Conservation (phyloP, 306 rosid species). For the Cicer chorassanicum region DNA sequence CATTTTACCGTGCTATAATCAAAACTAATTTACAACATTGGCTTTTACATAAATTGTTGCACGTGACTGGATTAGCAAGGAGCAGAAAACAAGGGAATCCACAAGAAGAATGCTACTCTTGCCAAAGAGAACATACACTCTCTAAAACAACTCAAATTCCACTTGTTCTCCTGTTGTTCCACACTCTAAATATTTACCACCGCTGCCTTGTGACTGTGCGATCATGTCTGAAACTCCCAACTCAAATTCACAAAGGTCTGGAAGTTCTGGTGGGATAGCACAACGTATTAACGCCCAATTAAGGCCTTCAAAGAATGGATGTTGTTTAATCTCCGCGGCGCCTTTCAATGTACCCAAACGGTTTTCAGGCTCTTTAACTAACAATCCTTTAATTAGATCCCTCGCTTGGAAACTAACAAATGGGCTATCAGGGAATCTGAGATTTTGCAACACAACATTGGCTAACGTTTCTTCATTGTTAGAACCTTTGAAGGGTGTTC, state of each 20-base stretch:
- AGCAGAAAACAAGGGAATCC: slow-evolving; percentile 38
- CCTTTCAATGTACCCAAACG: slow-evolving; percentile 86
- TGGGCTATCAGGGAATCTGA: slow-evolving; percentile 73
- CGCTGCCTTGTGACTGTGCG: slow-evolving; percentile 57
- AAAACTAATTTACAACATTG: slow-evolving; percentile 64
- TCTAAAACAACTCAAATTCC: slow-evolving; percentile 84
- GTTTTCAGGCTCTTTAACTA: slow-evolving; percentile 80
- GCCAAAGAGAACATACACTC: slow-evolving; percentile 33
- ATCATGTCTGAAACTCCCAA: slow-evolving; percentile 56
- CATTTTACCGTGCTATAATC: slow-evolving; percentile 41
- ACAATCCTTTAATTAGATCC: slow-evolving; percentile 81
- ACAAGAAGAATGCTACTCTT: slow-evolving; percentile 44
- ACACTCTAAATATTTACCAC: slow-evolving; percentile 64
- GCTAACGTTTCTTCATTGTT: slow-evolving; percentile 80
- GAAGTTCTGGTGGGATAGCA: slow-evolving; percentile 78
- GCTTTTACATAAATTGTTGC: slow-evolving; percentile 52
- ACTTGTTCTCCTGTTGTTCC: slow-evolving; percentile 66
- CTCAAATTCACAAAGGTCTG: slow-evolving; percentile 67
- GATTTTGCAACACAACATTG: slow-evolving; percentile 75
- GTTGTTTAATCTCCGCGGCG: slow-evolving; percentile 87
- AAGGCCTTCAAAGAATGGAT: slow-evolving; percentile 85
- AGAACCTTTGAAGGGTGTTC: slow-evolving; percentile 81
- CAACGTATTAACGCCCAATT: slow-evolving; percentile 92
- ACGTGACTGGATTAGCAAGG: slow-evolving; percentile 38
- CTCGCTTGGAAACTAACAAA: slow-evolving; percentile 71